Evolutionary conservation across 352 stramenopile genomes (phyloP).

Genomic region (Blastocystis sp.): DNA sequence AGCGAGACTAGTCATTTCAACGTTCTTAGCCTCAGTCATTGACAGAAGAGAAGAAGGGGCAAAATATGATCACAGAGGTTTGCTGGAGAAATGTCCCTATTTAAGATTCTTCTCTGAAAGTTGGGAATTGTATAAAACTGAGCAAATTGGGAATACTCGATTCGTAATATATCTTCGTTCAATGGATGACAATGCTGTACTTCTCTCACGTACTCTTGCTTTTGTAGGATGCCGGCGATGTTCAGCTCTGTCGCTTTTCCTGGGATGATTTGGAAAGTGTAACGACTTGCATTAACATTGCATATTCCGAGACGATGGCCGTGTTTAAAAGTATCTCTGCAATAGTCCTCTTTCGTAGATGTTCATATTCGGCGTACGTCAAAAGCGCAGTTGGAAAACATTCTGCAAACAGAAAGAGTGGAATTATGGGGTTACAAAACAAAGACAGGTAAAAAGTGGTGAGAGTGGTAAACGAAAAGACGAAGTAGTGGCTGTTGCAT

Average conservation of each 20-base stretch:
- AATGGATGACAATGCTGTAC: not conserved
- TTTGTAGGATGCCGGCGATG: not conserved
- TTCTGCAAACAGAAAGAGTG: not conserved
- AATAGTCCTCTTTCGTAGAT: not conserved
- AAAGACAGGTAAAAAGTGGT: not conserved
- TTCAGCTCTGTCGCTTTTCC: not conserved
- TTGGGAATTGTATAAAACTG: too few species aligned
- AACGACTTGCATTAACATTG: constrained; percentile 30
- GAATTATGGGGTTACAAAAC: constrained; percentile 40
- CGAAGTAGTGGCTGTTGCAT: not conserved
- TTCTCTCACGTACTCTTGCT: not conserved
- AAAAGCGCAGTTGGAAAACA: not conserved
- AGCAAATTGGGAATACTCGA: too few species aligned
- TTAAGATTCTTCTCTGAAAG: too few species aligned
- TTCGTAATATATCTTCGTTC: not conserved
- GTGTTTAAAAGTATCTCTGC: not conserved
- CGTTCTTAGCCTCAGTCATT: not conserved
- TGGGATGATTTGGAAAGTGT: constrained; percentile 4
- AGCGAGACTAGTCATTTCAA: not conserved
- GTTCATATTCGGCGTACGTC: constrained; percentile 49
- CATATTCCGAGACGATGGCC: constrained; percentile 41
- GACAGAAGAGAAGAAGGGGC: not conserved
- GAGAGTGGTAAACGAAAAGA: not conserved
- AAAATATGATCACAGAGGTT: not conserved
- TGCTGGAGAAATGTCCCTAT: too few species aligned